Evolutionary conservation across 257 asterid genomes (phyloP), one percentile per base, ranked within the genome.

Genomic region (Coffea eugenioides): DNA sequence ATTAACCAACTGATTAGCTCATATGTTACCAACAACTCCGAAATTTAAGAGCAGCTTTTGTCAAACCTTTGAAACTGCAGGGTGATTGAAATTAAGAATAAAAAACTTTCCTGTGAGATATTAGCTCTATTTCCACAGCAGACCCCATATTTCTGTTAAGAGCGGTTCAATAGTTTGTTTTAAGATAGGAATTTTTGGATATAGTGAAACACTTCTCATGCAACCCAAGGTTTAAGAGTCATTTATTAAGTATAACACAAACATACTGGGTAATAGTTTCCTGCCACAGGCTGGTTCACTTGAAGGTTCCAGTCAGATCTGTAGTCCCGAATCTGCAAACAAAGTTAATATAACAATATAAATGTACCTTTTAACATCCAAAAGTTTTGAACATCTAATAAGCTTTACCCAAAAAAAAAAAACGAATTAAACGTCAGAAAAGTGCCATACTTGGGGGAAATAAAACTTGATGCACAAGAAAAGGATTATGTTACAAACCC

Each of bases 231-330:
- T 27, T 46, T 0, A 5, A 76, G 64, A 34, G 72, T 23, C 36
- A 45, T n/a, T n/a, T 36, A 43, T 45, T 31, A 54, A 56, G 74
- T 61, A 71, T 64, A 74, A 12, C 71, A 79, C 75, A 71, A 80
- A 81, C 97, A 48, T 88, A 94, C 98, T 43, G 98, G 98, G 85
- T 94, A 94, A 85, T 94, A 94, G 83, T 94, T 94, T 85, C 98
- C 98, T 5, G 97, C 97, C 74, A 90, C 86, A 52, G 98, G 97
- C 84, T 94, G 97, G 86, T 89, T 85, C 89, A 92, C 96, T 90
- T 94, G 86, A 90, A 94, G 96, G 83, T 90, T 82, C 98, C 98
- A 94, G 85, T 94, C 98, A 85, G 97, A 82, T 84, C 97, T 91
- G 81, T 92, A 91, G 82, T 94, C 88, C 54, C 98, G 91, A 79